A percentile compares a stretch with the other conserved stretches of the same genome.
Conservation (phyloP, 768 basidiomycete genomes). For the Gyrodon lividus region DNA sequence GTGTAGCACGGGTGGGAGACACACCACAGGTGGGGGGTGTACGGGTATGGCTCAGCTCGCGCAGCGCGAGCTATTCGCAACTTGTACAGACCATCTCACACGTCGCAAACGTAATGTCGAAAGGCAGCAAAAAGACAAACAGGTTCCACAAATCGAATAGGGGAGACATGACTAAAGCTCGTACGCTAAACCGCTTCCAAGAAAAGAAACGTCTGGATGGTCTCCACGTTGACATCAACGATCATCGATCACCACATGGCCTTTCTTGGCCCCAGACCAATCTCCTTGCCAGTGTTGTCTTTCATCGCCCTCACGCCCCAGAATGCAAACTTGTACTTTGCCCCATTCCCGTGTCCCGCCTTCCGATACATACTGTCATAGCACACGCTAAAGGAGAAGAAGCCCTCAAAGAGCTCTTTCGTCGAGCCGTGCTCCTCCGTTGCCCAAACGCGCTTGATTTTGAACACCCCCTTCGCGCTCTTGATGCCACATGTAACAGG, state of each 20-base stretch:
- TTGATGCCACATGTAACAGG: constrained; percentile 32
- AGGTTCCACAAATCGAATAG: too few relatives aligned
- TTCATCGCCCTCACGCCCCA: constrained; percentile 40
- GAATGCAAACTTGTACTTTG: constrained; percentile 30
- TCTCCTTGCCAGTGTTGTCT: constrained; percentile 32
- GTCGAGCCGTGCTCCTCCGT: constrained; percentile 13
- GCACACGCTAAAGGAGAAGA: constrained; percentile 34
- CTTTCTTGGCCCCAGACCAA: constrained; percentile 33
- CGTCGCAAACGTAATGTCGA: too few relatives aligned
- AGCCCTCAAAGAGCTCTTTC: constrained; percentile 42
- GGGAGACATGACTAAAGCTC: too few relatives aligned
- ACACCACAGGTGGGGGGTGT: too few relatives aligned
- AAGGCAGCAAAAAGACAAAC: too few relatives aligned
- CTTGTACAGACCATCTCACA: too few relatives aligned
- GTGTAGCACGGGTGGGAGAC: too few relatives aligned
- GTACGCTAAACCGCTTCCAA: too few relatives aligned
- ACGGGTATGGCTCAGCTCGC: too few relatives aligned
- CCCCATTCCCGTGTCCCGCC: constrained; percentile 36
- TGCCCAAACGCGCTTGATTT: constrained; percentile 36
- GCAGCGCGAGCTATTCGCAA: too few relatives aligned
- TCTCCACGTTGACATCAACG: not conserved
- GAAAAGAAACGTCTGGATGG: not conserved
- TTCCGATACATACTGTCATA: constrained; percentile 35
- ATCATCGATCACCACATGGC: constrained; percentile 1
- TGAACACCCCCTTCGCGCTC: constrained; percentile 34